Conservation (phyloP, 306 rosid genomes). For the Prunus salicina region DNA sequence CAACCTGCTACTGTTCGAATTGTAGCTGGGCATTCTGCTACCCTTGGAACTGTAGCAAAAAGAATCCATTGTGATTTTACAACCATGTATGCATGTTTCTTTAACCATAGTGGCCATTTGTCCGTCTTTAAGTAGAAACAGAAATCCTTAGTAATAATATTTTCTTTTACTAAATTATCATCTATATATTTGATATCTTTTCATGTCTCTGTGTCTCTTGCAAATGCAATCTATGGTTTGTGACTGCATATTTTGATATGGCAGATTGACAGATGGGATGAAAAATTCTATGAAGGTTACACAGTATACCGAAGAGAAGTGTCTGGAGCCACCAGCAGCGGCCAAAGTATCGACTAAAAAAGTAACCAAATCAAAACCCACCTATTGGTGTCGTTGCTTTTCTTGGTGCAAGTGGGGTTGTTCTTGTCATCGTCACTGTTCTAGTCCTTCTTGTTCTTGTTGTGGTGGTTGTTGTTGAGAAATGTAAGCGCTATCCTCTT, state of each 20-base stretch:
- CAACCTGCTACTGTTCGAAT: constrained; percentile 27
- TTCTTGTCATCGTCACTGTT: constrained; percentile 9
- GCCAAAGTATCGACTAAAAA: constrained; percentile 10
- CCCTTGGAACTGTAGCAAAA: constrained; percentile 32
- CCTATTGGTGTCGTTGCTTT: constrained; percentile 31
- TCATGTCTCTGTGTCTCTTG: neutral
- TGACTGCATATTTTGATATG: neutral
- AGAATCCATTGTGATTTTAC: constrained; percentile 21
- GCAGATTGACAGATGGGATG: constrained; percentile 17
- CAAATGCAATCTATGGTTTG: neutral
- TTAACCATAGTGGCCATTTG: constrained; percentile 11
- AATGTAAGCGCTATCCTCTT: neutral
- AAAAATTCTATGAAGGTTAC: neutral
- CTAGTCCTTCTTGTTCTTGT: constrained; percentile 7
- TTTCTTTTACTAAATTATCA: neutral
- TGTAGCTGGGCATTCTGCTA: constrained; percentile 43
- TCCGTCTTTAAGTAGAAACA: constrained; percentile 15
- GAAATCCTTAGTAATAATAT: constrained; percentile 11
- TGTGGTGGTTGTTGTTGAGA: constrained; percentile 7
- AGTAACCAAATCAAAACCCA: constrained; percentile 6
- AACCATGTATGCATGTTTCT: constrained; percentile 43
- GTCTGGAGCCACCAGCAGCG: constrained; percentile 8
- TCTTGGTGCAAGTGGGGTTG: constrained; percentile 34
- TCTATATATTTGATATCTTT: neutral
- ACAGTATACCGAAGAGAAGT: constrained; percentile 5